phyloP scores from a whole-genome alignment of 2,329 filamentous ascomycete genomes.

The Monilinia fructicola region DNA sequence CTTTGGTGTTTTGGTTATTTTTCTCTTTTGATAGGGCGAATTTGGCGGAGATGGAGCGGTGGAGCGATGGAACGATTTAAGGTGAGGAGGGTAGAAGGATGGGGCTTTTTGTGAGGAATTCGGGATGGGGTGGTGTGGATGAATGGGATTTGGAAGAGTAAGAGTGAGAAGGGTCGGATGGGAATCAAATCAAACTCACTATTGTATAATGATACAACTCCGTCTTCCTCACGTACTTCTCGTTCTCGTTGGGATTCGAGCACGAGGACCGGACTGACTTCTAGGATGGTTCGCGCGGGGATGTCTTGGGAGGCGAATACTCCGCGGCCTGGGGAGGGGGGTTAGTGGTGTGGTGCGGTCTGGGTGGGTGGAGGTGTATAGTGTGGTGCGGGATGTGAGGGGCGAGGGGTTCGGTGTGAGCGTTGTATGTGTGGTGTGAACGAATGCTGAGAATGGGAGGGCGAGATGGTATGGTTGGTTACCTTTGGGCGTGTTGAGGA shows the following conservation, averaged over 20 bases:
- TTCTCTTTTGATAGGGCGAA: too few species aligned
- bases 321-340: slow-evolving; percentile 47
- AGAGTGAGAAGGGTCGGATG: too few species aligned
- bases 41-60: too few species aligned
- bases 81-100: too few species aligned
- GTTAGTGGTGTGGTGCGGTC: not conserved
- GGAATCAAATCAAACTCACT: slow-evolving; percentile 42
- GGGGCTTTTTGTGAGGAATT: too few species aligned
- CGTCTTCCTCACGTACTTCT: slow-evolving; percentile 51
- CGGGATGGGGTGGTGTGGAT: too few species aligned
- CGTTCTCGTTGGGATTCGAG: slow-evolving; percentile 50
- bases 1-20: too few species aligned
- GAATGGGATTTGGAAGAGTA: too few species aligned
- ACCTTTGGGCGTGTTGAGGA: slow-evolving; percentile 54
- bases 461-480: not conserved
- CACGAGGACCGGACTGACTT: slow-evolving; percentile 53
- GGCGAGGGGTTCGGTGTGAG: not conserved
- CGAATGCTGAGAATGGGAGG: too few species aligned
- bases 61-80: too few species aligned
- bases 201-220: slow-evolving; percentile 55
- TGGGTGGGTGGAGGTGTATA: not conserved
- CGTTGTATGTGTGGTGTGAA: too few species aligned
- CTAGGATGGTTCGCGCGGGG: slow-evolving; percentile 49
- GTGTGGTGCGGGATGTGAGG: not conserved
- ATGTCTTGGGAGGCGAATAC: slow-evolving; percentile 51